These are phyloP conservation scores for Allium sativum DNA, from an alignment of 106 monocot species.

Conservation along the genomic window DNA sequence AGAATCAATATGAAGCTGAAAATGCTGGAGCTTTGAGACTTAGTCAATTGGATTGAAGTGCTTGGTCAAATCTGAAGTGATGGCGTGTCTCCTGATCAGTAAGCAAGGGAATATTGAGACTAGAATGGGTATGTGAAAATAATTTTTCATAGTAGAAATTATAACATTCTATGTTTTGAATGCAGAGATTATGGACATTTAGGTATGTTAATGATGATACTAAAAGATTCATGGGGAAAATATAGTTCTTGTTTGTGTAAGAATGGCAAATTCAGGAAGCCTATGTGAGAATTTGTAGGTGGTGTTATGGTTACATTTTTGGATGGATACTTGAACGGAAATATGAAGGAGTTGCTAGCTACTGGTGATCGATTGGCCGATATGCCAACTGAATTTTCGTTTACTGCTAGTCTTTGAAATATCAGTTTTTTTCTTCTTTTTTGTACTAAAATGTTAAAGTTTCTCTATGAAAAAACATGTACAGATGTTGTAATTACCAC, in stretches of 20 bases:
- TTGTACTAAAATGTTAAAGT: too few relatives aligned
- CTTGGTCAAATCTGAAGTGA: too few relatives aligned
- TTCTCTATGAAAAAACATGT: too few relatives aligned
- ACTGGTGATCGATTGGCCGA: slow-evolving; percentile 20
- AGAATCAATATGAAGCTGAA: too few relatives aligned
- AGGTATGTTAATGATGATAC: slow-evolving; percentile 84
- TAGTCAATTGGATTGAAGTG: too few relatives aligned
- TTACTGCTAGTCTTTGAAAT: not conserved
- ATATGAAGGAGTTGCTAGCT: slow-evolving; percentile 20
- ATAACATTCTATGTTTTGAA: too few relatives aligned
- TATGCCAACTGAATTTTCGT: slow-evolving; percentile 34
- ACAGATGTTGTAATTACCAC: too few relatives aligned
- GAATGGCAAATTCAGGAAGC: slow-evolving; percentile 36
- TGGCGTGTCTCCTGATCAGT: too few relatives aligned
- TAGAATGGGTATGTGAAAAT: too few relatives aligned
- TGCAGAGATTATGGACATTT: slow-evolving; percentile 70
- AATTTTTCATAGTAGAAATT: too few relatives aligned
- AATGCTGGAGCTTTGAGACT: too few relatives aligned
- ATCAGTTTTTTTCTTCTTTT: not conserved
- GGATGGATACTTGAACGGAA: slow-evolving; percentile 38
- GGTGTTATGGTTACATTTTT: slow-evolving; percentile 69
- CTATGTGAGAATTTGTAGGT: slow-evolving; percentile 70
- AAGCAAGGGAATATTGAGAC: slow-evolving; percentile 44
- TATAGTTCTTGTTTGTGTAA: slow-evolving; percentile 50
- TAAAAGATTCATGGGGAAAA: slow-evolving; percentile 42